A percentile compares a stretch with the other conserved stretches of the same genome.
Conservation (phyloP, 1,139 yeast species). For the Groenewaldozyma sp. region DNA sequence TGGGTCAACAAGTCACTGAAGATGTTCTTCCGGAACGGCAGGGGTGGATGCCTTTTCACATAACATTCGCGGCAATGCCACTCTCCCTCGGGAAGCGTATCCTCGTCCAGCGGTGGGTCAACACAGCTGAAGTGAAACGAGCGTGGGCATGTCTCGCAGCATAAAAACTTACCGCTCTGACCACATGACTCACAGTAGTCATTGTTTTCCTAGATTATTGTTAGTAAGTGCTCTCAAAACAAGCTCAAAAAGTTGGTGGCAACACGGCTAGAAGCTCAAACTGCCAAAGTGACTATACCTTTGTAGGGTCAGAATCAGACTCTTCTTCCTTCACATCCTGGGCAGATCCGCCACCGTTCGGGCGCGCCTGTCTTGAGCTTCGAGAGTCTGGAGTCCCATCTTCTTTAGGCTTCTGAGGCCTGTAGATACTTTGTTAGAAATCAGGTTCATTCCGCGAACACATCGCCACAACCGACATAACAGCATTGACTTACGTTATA, state of each 20-base stretch:
- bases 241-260: too few species aligned
- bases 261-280: neutral
- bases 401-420: too few species aligned
- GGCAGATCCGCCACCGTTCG: too few species aligned
- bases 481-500: slow-evolving; percentile 1
- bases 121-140: slow-evolving; percentile 89
- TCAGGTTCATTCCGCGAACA: too few species aligned
- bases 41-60: slow-evolving; percentile 28
- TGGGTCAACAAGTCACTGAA: slow-evolving; percentile 59
- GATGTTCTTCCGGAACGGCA: slow-evolving; percentile 29
- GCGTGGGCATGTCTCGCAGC: slow-evolving; percentile 89
- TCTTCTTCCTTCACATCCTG: neutral
- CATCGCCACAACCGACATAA: too few species aligned
- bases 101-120: slow-evolving; percentile 78
- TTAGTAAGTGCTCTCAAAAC: neutral
- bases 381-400: too few species aligned
- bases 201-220: slow-evolving; percentile 46
- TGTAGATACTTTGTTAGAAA: too few species aligned
- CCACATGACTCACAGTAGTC: slow-evolving; percentile 88
- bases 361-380: too few species aligned
- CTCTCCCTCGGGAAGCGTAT: slow-evolving; percentile 70
- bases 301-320: neutral
- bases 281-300: neutral
- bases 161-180: slow-evolving; percentile 76
- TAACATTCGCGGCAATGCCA: slow-evolving; percentile 82